Conservation (phyloP, 768 basidiomycete genomes). For the Boletus vermiculosoides region DNA sequence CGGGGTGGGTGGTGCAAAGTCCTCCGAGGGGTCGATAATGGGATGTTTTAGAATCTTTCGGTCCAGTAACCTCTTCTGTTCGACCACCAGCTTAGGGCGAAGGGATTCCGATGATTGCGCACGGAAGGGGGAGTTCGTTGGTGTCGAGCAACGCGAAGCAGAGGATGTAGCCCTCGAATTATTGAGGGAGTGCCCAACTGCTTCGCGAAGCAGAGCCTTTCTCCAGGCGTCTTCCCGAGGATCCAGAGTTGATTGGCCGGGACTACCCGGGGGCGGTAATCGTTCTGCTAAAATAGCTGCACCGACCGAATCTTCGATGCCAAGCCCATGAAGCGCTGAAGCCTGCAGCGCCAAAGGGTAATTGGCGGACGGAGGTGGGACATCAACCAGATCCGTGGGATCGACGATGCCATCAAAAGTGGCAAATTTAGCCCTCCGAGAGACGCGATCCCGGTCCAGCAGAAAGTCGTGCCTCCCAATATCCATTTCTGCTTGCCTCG, state of each 20-base stretch:
- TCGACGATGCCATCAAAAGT: slow-evolving; percentile 65
- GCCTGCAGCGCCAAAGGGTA: slow-evolving; percentile 77
- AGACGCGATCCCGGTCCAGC: slow-evolving; percentile 43
- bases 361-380: slow-evolving; percentile 65
- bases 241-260: slow-evolving; percentile 56
- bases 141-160: slow-evolving; percentile 36
- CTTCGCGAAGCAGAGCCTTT: slow-evolving; percentile 70
- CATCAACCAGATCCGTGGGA: slow-evolving; percentile 80
- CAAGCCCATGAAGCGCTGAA: slow-evolving; percentile 68
- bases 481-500: slow-evolving; percentile 73
- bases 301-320: slow-evolving; percentile 71
- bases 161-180: slow-evolving; percentile 49
- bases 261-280: slow-evolving; percentile 63
- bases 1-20: slow-evolving; percentile 28
- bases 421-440: slow-evolving; percentile 38
- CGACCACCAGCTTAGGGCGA: slow-evolving; percentile 10
- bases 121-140: slow-evolving; percentile 31
- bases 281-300: slow-evolving; percentile 74
- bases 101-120: slow-evolving; percentile 26
- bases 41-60: slow-evolving; percentile 47
- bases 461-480: slow-evolving; percentile 54
- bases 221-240: slow-evolving; percentile 69
- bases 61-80: slow-evolving; percentile 34
- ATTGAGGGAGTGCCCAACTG: slow-evolving; percentile 73
- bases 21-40: slow-evolving; percentile 35